A percentile compares a stretch with the other conserved stretches of the same genome.
Conservation (phyloP, 768 basidiomycete species). For the Myochromella boudieri region DNA sequence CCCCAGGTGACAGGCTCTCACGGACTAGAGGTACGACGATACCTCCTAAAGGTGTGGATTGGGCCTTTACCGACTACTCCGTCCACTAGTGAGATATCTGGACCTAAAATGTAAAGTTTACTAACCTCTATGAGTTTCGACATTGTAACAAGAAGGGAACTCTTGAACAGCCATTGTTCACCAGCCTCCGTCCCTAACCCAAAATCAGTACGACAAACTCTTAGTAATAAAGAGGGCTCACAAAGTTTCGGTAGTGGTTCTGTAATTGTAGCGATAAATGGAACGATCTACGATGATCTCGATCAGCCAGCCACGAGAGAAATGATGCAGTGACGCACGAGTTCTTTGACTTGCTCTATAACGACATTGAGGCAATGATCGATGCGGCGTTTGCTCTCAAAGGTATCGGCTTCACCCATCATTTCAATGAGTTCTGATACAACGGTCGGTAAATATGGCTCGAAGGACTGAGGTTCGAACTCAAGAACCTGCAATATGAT, state of each 20-base stretch:
- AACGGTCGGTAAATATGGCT: conserved; percentile 62
- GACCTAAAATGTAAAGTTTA: background rate
- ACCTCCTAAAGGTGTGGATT: conserved; percentile 51
- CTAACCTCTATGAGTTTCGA: conserved; percentile 68
- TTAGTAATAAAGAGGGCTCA: conserved; percentile 33
- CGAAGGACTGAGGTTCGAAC: conserved; percentile 63
- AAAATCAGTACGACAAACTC: conserved; percentile 3
- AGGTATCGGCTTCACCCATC: conserved; percentile 68
- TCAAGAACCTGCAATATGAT: conserved; percentile 49
- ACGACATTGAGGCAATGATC: conserved; percentile 66
- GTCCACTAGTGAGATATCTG: background rate
- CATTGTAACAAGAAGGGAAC: conserved; percentile 65
- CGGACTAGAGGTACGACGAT: conserved; percentile 65
- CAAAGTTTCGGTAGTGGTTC: conserved; percentile 72
- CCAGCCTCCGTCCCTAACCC: conserved; percentile 64
- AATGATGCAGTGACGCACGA: conserved; percentile 26
- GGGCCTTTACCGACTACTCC: conserved; percentile 61
- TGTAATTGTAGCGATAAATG: conserved; percentile 60
- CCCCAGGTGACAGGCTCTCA: conserved; percentile 60
- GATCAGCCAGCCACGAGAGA: background rate
- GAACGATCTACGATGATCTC: conserved; percentile 54
- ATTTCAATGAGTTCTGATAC: conserved; percentile 70
- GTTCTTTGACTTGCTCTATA: conserved; percentile 53
- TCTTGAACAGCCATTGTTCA: conserved; percentile 72
- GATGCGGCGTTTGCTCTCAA: conserved; percentile 79